Percentiles rank a stretch among this genome's conserved stretches.
These are phyloP conservation scores for Pycnococcus provasolii DNA, from an alignment of 139 green algal species.

Conservation along the genomic window DNA sequence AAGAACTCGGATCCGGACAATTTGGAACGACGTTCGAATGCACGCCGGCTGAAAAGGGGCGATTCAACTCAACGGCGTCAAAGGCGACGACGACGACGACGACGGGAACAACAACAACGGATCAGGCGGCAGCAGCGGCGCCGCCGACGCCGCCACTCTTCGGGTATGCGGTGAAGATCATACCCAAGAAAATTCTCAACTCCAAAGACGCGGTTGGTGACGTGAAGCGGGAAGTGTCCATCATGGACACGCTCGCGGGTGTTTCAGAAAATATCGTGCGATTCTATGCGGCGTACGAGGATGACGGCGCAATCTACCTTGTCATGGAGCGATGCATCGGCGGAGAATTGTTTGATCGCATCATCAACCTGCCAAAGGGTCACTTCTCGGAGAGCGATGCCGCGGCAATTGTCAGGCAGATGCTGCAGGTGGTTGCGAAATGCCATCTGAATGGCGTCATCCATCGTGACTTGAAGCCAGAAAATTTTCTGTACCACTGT, in stretches of 20 bases:
- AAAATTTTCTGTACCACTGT: slow-evolving; percentile 46
- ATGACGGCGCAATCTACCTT: slow-evolving; percentile 27
- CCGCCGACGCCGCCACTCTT: too few relatives aligned
- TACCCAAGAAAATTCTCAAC: slow-evolving; percentile 10
- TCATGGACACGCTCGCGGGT: slow-evolving; percentile 6
- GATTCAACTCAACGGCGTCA: too few relatives aligned
- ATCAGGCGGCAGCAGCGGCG: too few relatives aligned
- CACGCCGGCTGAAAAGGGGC: too few relatives aligned
- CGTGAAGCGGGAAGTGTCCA: slow-evolving; percentile 13
- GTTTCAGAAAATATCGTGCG: too few relatives aligned
- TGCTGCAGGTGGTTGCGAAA: slow-evolving; percentile 37
- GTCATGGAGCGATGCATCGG: slow-evolving; percentile 40
- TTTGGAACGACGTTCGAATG: background rate
- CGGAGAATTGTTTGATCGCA: slow-evolving; percentile 42
- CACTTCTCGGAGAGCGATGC: slow-evolving; percentile 20
- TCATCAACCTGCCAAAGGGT: slow-evolving; percentile 28
- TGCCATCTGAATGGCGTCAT: slow-evolving; percentile 61
- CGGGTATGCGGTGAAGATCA: slow-evolving; percentile 23
- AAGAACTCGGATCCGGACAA: slow-evolving; percentile 13
- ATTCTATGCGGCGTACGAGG: slow-evolving; percentile 18
- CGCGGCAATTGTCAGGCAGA: slow-evolving; percentile 10
- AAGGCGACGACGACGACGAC: too few relatives aligned
- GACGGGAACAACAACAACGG: too few relatives aligned
- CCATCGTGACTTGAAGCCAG: slow-evolving; percentile 61
- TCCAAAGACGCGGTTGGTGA: slow-evolving; percentile 15